These are phyloP conservation scores for Dendrostoma leiphaemia DNA, from an alignment of 2,329 filamentous ascomycete genomes.

Conservation along the genomic window DNA sequence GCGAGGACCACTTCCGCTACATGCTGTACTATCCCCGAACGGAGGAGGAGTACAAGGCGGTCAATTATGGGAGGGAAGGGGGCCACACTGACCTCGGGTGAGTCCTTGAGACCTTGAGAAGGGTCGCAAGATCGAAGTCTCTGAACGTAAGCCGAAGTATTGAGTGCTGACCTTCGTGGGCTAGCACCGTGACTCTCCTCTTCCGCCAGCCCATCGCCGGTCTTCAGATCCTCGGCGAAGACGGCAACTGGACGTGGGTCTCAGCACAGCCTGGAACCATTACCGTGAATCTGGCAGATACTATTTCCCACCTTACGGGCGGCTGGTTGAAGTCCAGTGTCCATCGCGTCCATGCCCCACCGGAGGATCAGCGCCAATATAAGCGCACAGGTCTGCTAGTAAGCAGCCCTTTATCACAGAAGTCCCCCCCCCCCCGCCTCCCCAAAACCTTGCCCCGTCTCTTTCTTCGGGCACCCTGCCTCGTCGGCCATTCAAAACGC, in stretches of 20 bases:
- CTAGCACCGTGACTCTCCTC: slow-evolving; percentile 5
- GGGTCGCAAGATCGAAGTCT: no score
- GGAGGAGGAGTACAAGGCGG: slow-evolving; percentile 40
- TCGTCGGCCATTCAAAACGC: no score
- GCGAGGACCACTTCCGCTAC: slow-evolving; percentile 57
- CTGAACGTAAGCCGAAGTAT: no score
- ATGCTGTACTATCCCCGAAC: slow-evolving; percentile 55
- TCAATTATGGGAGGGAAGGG: slow-evolving; percentile 23
- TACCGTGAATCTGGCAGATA: slow-evolving; percentile 51
- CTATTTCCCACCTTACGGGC: slow-evolving; percentile 45
- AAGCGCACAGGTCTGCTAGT: neutral
- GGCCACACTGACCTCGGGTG: neutral
- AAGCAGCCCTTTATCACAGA: neutral
- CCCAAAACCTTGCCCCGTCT: neutral
- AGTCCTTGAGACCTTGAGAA: slow-evolving; percentile 1
- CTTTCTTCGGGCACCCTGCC: no score
- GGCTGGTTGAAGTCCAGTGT: slow-evolving; percentile 44
- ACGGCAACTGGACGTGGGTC: slow-evolving; percentile 41
- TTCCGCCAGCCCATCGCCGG: slow-evolving; percentile 16
- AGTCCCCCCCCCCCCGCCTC: no score
- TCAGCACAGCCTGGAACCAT: slow-evolving; percentile 47
- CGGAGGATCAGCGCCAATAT: slow-evolving; percentile 38
- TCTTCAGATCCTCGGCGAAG: slow-evolving; percentile 7
- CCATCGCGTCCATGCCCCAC: slow-evolving; percentile 42
- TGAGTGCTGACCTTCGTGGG: neutral